A percentile compares a stretch with the other conserved stretches of the same genome.
Conservation (phyloP, 2,329 filamentous ascomycete species). For the Alternaria postmessia region DNA sequence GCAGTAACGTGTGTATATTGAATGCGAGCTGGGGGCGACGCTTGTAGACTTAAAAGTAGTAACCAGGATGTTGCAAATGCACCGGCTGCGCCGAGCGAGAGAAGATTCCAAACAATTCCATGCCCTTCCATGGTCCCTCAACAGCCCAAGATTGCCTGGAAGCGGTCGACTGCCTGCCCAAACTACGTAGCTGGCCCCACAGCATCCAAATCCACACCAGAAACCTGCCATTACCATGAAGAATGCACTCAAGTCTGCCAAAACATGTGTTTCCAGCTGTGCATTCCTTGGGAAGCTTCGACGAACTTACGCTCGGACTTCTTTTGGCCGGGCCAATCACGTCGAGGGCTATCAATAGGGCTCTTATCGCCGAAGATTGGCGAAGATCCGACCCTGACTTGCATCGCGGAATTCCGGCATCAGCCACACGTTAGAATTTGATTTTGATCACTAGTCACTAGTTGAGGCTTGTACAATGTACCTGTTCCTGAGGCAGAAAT, state of each 20-base stretch:
- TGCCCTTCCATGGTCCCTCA: constrained; percentile 42
- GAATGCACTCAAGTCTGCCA: neutral
- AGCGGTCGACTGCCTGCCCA: constrained; percentile 11
- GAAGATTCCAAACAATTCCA: constrained; percentile 49
- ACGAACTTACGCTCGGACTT: constrained; percentile 9
- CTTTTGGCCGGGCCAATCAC: constrained; percentile 6
- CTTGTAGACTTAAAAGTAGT: constrained; percentile 46
- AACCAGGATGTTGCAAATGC: constrained; percentile 43
- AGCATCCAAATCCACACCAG: neutral
- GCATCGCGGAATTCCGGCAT: neutral
- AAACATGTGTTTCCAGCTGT: constrained; percentile 3
- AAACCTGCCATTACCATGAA: rapidly evolving
- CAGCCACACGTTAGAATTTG: constrained; percentile 46
- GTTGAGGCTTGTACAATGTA: neutral
- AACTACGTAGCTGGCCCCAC: neutral
- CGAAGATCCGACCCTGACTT: constrained; percentile 5
- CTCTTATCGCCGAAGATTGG: constrained; percentile 19
- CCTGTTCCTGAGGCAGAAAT: too few relatives aligned
- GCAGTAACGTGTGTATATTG: constrained; percentile 18
- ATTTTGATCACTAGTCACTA: neutral
- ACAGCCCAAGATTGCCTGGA: constrained; percentile 32
- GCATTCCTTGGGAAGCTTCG: constrained; percentile 15
- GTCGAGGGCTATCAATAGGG: constrained; percentile 7
- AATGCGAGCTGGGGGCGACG: constrained; percentile 27
- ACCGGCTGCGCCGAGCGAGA: constrained; percentile 43